These are phyloP conservation scores for Geopyxis carbonaria DNA, from an alignment of 495 filamentous ascomycete species.

Conservation along the genomic window DNA sequence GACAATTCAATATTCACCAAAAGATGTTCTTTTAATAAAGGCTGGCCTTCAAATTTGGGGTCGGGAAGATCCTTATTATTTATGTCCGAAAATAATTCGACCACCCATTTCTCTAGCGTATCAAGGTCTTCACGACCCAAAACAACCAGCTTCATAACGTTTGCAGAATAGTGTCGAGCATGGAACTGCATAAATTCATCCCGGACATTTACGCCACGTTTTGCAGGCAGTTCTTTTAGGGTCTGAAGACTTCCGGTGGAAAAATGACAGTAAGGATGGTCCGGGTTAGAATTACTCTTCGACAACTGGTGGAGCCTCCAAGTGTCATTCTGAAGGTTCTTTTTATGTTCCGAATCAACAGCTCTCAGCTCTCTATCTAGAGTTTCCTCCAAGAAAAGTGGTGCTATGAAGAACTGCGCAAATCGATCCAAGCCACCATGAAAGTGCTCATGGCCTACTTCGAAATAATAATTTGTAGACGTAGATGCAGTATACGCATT, in stretches of 20 bases:
- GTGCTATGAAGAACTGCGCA: constrained; percentile 90
- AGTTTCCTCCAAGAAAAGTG: constrained; percentile 77
- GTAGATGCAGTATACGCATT: constrained; percentile 91
- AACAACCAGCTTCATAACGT: constrained; percentile 87
- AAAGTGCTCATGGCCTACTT: constrained; percentile 65
- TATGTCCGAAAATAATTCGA: constrained; percentile 67
- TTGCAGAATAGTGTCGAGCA: constrained; percentile 80
- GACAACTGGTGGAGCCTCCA: constrained; percentile 89
- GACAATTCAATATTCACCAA: constrained; percentile 20
- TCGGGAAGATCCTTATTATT: constrained; percentile 63
- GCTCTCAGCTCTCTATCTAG: constrained; percentile 81
- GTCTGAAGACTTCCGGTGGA: constrained; percentile 87
- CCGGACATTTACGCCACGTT: constrained; percentile 68
- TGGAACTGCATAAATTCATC: constrained; percentile 93
- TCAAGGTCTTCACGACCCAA: constrained; percentile 80
- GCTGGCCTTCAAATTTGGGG: constrained; percentile 18
- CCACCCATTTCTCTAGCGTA: constrained; percentile 72
- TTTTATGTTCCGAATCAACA: constrained; percentile 98
- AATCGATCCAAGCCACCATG: constrained; percentile 88
- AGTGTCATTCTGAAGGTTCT: constrained; percentile 88
- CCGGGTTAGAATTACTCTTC: constrained; percentile 75
- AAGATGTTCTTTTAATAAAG: constrained; percentile 19
- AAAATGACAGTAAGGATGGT: constrained; percentile 90
- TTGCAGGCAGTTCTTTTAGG: constrained; percentile 66
- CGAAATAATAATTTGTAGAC: constrained; percentile 96